These are phyloP conservation scores for Abelmoschus esculentus DNA, from an alignment of 345 rosid genomes.

Conservation along the genomic window DNA sequence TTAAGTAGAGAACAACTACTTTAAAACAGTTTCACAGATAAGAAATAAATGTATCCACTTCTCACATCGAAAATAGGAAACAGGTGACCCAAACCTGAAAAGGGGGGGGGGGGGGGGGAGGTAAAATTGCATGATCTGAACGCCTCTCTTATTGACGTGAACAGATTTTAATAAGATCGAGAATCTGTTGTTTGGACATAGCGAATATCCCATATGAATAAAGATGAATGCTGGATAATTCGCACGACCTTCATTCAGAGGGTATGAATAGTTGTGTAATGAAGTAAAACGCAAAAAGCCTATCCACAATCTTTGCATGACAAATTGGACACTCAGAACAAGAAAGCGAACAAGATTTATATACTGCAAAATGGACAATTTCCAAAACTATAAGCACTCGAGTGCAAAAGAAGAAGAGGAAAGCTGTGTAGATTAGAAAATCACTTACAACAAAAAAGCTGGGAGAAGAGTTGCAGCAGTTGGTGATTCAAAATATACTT, in stretches of 20 bases:
- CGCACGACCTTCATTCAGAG: conserved; percentile 25
- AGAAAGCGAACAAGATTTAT: conserved; percentile 93
- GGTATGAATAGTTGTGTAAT: conserved; percentile 16
- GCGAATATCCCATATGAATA: background rate
- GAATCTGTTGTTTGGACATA: background rate
- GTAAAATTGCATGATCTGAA: background rate
- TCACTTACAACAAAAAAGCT: conserved; percentile 93
- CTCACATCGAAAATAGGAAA: conserved; percentile 16
- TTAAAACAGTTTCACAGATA: conserved; percentile 28
- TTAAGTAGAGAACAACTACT: conserved; percentile 19
- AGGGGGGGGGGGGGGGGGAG: too few relatives aligned
- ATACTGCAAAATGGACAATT: conserved; percentile 49
- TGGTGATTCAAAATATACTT: conserved; percentile 89
- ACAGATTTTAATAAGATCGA: background rate
- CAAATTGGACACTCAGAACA: conserved; percentile 96
- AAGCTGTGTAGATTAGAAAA: conserved; percentile 2
- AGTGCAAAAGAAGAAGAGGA: background rate
- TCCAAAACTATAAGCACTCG: background rate
- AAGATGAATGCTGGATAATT: background rate
- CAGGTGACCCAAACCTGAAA: conserved; percentile 29
- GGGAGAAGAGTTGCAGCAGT: conserved; percentile 95
- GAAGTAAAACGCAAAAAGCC: conserved; percentile 89
- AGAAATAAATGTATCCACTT: conserved; percentile 43
- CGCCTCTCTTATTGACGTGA: background rate
- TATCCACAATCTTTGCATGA: conserved; percentile 79